Evolutionary conservation across 306 rosid species (phyloP), one percentile per base, ranked within the genome.

Genomic region (Cicer yamashitae): DNA sequence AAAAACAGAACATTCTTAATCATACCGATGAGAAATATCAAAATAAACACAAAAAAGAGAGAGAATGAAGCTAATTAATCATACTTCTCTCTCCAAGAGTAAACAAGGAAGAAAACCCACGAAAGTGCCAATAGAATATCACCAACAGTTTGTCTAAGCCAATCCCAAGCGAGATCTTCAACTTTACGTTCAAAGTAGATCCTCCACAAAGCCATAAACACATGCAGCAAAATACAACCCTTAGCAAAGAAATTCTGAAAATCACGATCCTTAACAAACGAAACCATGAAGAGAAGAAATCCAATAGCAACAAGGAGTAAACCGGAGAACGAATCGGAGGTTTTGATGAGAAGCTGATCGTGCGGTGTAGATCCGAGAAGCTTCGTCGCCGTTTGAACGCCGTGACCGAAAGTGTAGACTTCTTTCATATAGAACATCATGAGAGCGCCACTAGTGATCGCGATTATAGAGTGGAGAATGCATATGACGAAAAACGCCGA

Each of bases 351-450:
- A 17, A 94, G 94, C 82, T 91, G 98, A 62, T 94, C 98, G 77
- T 94, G 98, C 9, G 98, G 91, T 13, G 96, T 91, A 0, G 97
- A 94, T 11, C 98, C 98, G 62, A 91, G 82, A 0, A 94, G 96
- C 92, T 86, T 88, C 2, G 84, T 80, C 6, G 98, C 96, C 0
- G 82, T 74, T 67, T 82, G 82, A 6, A 70, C 70, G 6, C 98
- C 98, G 66, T 94, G 98, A 5, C 97, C 98, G 69, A 94, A 79
- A 11, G 88, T 78, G 89, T 91, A 94, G 0, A 94, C 81, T 39
- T 91, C 98, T 83, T 84, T 87, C 96, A 94, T 88, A 88, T 88
- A 89, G 90, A 94, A 94, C 98, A 94, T 94, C 98, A 94, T 94
- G 10, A 90, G 85, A 12, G 81, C 86, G 15, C 98, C 98, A 13